A percentile compares a stretch with the other conserved stretches of the same genome.
phyloP scores from a whole-genome alignment of 768 basidiomycete genomes.

The Melanogaster broomeanus region DNA sequence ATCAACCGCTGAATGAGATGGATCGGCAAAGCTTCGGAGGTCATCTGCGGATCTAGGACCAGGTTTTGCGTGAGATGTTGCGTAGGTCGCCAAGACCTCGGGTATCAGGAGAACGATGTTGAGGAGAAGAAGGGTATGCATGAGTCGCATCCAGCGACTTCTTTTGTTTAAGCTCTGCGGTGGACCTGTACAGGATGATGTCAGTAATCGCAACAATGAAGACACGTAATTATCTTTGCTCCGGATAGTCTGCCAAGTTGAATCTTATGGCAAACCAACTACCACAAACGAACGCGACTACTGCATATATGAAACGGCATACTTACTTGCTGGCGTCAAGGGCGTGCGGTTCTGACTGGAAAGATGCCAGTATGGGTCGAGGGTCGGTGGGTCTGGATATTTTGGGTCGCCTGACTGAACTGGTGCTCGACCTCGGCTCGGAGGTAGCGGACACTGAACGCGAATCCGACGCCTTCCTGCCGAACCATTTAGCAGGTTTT shows the following conservation, averaged over 20 bases:
- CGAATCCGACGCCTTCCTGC: constrained; percentile 55
- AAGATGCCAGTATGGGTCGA: constrained; percentile 59
- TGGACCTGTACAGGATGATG: constrained; percentile 49
- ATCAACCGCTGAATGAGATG: constrained; percentile 39
- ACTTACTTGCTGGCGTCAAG: constrained; percentile 57
- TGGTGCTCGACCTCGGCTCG: constrained; percentile 52
- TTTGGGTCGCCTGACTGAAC: constrained; percentile 65
- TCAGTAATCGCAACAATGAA: constrained; percentile 14
- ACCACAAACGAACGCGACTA: not conserved
- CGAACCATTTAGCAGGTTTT: constrained; percentile 74
- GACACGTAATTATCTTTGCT: constrained; percentile 6
- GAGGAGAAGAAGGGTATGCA: constrained; percentile 31
- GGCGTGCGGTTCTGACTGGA: constrained; percentile 49
- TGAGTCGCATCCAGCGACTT: constrained; percentile 46
- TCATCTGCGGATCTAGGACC: constrained; percentile 85
- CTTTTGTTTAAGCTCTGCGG: constrained; percentile 55
- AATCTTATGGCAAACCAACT: not conserved
- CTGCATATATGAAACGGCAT: not conserved
- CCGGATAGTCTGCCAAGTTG: not conserved
- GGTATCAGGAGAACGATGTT: constrained; percentile 28
- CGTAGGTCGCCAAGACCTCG: constrained; percentile 66
- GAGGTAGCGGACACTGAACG: constrained; percentile 40
- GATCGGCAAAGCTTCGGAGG: constrained; percentile 54
- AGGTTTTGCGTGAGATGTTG: constrained; percentile 65
- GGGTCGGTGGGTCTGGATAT: constrained; percentile 86